phyloP scores from a whole-genome alignment of 2,329 filamentous ascomycete species.

The Xylaria sp. region DNA sequence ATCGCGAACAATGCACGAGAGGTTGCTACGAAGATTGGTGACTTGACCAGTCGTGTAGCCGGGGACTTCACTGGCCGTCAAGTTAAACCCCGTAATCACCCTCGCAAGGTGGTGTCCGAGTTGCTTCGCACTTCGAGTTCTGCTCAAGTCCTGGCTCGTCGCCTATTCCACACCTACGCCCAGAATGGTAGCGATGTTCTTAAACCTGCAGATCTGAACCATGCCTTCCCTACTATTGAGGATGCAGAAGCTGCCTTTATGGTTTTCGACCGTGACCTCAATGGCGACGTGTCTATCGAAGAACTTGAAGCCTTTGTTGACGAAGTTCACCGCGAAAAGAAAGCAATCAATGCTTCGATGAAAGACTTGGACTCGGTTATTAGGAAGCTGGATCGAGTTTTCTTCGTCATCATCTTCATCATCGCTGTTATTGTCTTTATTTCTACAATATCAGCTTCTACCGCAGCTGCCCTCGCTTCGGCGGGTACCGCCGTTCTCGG shows the following conservation, averaged over 20 bases:
- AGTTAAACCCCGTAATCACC: slow-evolving; percentile 63
- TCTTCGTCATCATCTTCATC: slow-evolving; percentile 78
- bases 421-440: slow-evolving; percentile 82
- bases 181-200: slow-evolving; percentile 72
- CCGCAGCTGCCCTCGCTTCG: slow-evolving; percentile 85
- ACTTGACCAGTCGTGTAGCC: slow-evolving; percentile 71
- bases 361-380: slow-evolving; percentile 95
- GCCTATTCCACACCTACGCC: slow-evolving; percentile 81
- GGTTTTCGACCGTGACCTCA: slow-evolving; percentile 95
- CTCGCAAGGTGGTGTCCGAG: slow-evolving; percentile 76
- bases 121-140: slow-evolving; percentile 67
- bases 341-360: slow-evolving; percentile 87
- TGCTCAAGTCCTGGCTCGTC: slow-evolving; percentile 77
- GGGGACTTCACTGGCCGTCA: slow-evolving; percentile 84
- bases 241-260: slow-evolving; percentile 84
- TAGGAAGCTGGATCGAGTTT: slow-evolving; percentile 79
- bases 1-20: slow-evolving; percentile 70
- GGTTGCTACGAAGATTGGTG: slow-evolving; percentile 73
- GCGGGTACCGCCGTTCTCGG: slow-evolving; percentile 83
- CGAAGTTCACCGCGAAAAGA: slow-evolving; percentile 89
- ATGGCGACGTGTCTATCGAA: slow-evolving; percentile 93
- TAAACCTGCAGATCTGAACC: slow-evolving; percentile 68
- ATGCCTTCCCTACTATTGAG: slow-evolving; percentile 74
- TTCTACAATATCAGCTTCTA: slow-evolving; percentile 81
- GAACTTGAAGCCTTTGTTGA: slow-evolving; percentile 90